Base-by-base conservation (phyloP, 495 filamentous ascomycete genomes). In the Hamigera avellanea region DNA sequence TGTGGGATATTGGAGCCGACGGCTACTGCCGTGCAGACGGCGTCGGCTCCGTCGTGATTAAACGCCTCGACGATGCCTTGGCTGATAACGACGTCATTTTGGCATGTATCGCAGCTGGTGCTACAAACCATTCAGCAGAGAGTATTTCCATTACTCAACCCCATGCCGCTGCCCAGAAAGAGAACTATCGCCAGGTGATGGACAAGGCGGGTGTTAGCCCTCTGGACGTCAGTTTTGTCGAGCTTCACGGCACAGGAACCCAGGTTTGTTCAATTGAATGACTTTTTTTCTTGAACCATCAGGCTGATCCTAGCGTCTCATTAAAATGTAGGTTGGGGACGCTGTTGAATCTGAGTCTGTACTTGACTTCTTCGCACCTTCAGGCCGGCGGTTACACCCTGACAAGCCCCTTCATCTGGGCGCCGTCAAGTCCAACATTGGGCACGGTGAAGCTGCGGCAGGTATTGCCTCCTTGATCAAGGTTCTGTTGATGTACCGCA, bases 1-100 rank as follows among this genome's bases (percentile, higher is more conserved):
- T 77, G 0, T 84, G 78, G 35, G 79, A 83, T 44, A 63, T 72
- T 37, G 65, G 63, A 17, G 80, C 81, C 2, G 77, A 86, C 50
- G 81, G 81, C 0, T 86, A 85, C 51, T 81, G 78, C 46, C 71
- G 81, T 39, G 64, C 46, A 2, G 70, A 75, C 0, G 69, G 53
- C 2, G 50, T 70, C 9, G 70, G 53, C 1, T 53, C 56, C 1
- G 28, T 71, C 0, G 46, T 72, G 6, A 26, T 73, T 0, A 73
- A 73, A 36, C 44, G 64, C 3, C 39, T 70, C 0, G 55, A 63
- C 9, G 67, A 73, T 48, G 69, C 69, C 5, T 29, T 57, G 2
- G 57, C 59, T 12, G 67, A 73, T 10, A 62, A 61, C 14, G 67
- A 73, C 40, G 53, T 51, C 4, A 66, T 73, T 28, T 39, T 57